Base-by-base conservation (phyloP, 805 yeast species). In the Cyberlindnera nakhonratchasimensis region DNA sequence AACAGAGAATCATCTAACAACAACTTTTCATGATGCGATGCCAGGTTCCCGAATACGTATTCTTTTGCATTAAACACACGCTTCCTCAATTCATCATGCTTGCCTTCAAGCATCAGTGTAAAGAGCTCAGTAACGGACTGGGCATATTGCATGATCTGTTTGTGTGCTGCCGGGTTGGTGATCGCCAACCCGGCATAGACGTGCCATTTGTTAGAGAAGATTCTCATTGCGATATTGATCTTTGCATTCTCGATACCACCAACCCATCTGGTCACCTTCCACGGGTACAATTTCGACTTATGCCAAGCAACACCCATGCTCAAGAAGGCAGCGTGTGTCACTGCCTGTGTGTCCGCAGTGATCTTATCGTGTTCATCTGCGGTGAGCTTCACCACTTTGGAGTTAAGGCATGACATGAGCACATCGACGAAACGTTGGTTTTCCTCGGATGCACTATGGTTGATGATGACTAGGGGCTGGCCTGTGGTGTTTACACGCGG, bases 221-320 rank as follows among this genome's bases (percentile, higher is more conserved):
- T 93, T 49, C 99, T 71, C 59, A 93, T 66, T 1, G 98, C 85
- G 24, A 93, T 89, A 61, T 93, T 93, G 59, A 90, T 86, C 56
- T 93, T 93, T 13, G 96, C 98, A 61, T 93, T 91, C 61, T 93
- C 99, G 35, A 93, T 71, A 2, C 99, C 98, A 12, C 98, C 98
- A 20, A 79, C 67, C 91, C 96, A 89, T 57, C 82, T 78, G 1
- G 82, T 76, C 3, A 80, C 74, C 49, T 80, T 82, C 99, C 99
- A 93, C 0, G 99, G 99, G 59, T 88, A 93, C 59, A 85, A 82
- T 56, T 82, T 75, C 48, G 75, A 71, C 35, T 80, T 76, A 52
- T 77, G 83, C 99, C 99, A 93, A 6, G 98, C 98, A 7, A 81
- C 79, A 5, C 99, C 99, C 99, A 93, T 93, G 43, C 95, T 82